Evolutionary conservation across 768 basidiomycete species (phyloP).

Genomic region (Austroboletus eburneus): DNA sequence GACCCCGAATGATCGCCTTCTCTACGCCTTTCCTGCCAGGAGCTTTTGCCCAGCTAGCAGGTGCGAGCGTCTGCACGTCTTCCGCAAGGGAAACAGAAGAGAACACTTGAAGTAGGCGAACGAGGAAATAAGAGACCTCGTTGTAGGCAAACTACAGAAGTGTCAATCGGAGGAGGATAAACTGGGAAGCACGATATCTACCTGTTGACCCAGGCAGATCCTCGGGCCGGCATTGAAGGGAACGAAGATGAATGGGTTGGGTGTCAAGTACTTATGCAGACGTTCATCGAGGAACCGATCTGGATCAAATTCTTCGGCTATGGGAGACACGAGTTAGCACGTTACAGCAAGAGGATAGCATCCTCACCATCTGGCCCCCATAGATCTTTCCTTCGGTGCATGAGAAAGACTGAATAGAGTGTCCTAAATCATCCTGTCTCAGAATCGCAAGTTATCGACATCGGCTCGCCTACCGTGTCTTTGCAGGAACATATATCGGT

Average conservation of each 20-base stretch:
- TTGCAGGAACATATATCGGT: constrained; percentile 32
- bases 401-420: constrained; percentile 46
- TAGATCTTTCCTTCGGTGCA: not conserved
- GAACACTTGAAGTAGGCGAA: constrained; percentile 56
- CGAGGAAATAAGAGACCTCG: constrained; percentile 59
- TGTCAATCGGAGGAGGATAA: not conserved
- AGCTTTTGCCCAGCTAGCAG: constrained; percentile 39
- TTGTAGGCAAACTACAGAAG: constrained; percentile 56
- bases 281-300: constrained; percentile 27
- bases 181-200: not conserved
- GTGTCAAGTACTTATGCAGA: constrained; percentile 48
- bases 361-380: not conserved
- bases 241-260: constrained; percentile 50
- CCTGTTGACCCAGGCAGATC: constrained; percentile 38
- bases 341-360: not conserved
- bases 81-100: constrained; percentile 40
- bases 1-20: constrained; percentile 40
- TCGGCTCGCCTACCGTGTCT: constrained; percentile 20
- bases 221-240: constrained; percentile 40
- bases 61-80: constrained; percentile 45
- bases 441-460: not conserved
- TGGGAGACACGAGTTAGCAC: not conserved
- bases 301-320: not conserved
- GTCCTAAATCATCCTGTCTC: constrained; percentile 23
- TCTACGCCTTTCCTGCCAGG: constrained; percentile 41